Evolutionary conservation across 2,329 filamentous ascomycete genomes (phyloP), one percentile per base, ranked within the genome.

Genomic region (Emergomyces africanus): DNA sequence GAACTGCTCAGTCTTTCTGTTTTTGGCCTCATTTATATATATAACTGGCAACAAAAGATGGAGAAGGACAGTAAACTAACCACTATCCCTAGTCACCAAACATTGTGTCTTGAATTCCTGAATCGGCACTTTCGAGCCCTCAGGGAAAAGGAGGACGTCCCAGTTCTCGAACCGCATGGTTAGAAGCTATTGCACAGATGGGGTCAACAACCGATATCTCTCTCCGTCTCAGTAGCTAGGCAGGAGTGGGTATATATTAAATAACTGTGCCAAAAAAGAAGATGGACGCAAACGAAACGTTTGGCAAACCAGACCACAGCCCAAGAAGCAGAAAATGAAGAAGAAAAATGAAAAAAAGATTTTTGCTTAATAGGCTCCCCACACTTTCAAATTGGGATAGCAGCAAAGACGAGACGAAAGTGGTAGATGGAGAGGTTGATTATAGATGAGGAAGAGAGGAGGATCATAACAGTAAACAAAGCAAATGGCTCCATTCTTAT

Each of bases 61-160:
- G 60, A 46, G 65, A 69, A 50, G 57, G 62, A 49, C 69, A 60
- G n/a, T 5, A 3, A 20, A 49, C 69, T 59, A 62, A 75, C 75
- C 74, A 63, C 69, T 70, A 62, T 82, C 81, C 60, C 74, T 74
- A 41, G 85, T 80, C 37, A 86, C 83, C 69, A 87, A 86, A 70
- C 88, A 95, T 61, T 83, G 79, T 8, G 88, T 89, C 68, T 84
- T 86, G 78, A 94, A 95, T 72, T 95, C 90, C 71, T 89, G 88
- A 59, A 91, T 73, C 0, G 90, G 90, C 14, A 87, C 75, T 66
- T 83, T 85, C 65, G 79, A 84, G 61, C 81, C 79, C 72, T 77
- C 75, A 0, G 88, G 86, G 70, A 95, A 95, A 62, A 95, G 78
- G 49, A 95, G 82, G 59, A 94, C 81, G 67, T 95, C 90, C 90